Evolutionary conservation across 2,329 filamentous ascomycete genomes (phyloP).

Genomic region (Beauveria scarabaeidicola): DNA sequence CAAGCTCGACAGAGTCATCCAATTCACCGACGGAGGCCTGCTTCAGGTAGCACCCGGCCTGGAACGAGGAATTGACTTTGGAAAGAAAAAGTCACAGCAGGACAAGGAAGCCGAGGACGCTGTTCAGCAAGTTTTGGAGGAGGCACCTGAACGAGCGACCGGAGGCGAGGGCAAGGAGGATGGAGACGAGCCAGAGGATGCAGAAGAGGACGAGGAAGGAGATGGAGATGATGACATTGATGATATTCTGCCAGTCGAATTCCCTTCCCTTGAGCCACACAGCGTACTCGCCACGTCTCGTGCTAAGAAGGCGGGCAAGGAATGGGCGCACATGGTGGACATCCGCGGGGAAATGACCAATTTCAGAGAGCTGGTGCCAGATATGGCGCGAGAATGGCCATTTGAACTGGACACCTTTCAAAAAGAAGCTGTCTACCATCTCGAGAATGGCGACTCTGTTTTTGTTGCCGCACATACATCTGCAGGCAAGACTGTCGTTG

Average conservation of each 20-base stretch:
- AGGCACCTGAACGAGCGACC: slow-evolving; percentile 36
- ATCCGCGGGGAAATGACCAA: slow-evolving; percentile 90
- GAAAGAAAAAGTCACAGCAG: slow-evolving; percentile 45
- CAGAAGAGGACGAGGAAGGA: slow-evolving; percentile 22
- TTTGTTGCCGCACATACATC: slow-evolving; percentile 98
- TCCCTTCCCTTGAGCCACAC: slow-evolving; percentile 80
- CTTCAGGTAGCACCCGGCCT: slow-evolving; percentile 79
- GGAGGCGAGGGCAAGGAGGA: slow-evolving; percentile 24
- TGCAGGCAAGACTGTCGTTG: slow-evolving; percentile 95
- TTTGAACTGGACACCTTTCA: slow-evolving; percentile 98
- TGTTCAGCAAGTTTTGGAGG: slow-evolving; percentile 54
- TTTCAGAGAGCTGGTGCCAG: slow-evolving; percentile 84
- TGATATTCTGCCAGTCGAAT: slow-evolving; percentile 80
- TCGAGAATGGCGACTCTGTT: slow-evolving; percentile 93
- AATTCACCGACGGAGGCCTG: slow-evolving; percentile 68
- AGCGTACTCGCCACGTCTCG: slow-evolving; percentile 65
- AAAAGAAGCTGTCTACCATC: slow-evolving; percentile 95
- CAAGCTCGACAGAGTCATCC: slow-evolving; percentile 77
- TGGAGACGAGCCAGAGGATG: slow-evolving; percentile 21
- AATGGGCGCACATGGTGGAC: slow-evolving; percentile 99
- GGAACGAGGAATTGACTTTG: slow-evolving; percentile 65
- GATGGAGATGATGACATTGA: slow-evolving; percentile 61
- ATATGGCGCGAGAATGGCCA: slow-evolving; percentile 93
- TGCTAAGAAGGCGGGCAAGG: slow-evolving; percentile 64
- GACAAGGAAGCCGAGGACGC: slow-evolving; percentile 58